A percentile compares a stretch with the other conserved stretches of the same genome.
phyloP scores from a whole-genome alignment of 208 protist genomes.

The Leishmania aethiopica region DNA sequence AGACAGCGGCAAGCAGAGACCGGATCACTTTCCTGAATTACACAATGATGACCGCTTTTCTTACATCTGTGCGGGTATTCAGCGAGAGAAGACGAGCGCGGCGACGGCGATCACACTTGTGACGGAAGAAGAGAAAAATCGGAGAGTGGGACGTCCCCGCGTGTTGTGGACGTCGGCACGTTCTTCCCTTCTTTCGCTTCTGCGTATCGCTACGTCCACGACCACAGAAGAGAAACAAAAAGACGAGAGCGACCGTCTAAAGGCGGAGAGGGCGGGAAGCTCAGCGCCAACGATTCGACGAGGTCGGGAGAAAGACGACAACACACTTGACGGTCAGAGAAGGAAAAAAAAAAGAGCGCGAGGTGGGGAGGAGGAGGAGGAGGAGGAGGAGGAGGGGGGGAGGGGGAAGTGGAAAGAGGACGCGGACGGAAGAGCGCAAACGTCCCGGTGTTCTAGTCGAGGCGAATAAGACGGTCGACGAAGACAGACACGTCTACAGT shows the following conservation, averaged over 20 bases:
- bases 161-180: not conserved
- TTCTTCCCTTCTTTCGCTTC: not conserved
- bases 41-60: not conserved
- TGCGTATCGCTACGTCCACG: not conserved
- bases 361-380: not conserved
- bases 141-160: not conserved
- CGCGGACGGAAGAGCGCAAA: not conserved
- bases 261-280: not conserved
- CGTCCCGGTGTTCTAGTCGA: not conserved
- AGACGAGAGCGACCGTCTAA: not conserved
- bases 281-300: not conserved
- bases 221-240: not conserved
- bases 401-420: not conserved
- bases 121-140: not conserved
- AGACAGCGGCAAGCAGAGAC: not conserved
- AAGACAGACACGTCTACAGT: not conserved
- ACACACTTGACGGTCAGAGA: not conserved
- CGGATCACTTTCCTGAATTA: not conserved
- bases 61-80: not conserved
- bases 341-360: not conserved
- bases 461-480: not conserved
- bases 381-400: not conserved
- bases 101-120: not conserved
- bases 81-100: not conserved
- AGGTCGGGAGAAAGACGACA: not conserved